Conservation (phyloP, 2,329 filamentous ascomycete genomes). For the Fusarium dimerum region DNA sequence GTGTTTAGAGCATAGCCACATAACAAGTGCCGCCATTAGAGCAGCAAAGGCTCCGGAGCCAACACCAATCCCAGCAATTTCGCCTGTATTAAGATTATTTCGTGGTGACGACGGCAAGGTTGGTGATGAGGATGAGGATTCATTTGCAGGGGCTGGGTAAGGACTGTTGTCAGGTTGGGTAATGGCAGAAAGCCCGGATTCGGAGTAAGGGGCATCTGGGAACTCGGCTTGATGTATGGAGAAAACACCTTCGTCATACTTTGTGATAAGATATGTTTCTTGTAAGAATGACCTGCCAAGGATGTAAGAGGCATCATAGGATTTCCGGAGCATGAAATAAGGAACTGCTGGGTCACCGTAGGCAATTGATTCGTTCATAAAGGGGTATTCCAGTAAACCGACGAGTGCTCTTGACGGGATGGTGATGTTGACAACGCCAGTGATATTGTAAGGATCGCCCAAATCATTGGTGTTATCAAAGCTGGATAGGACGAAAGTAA, state of each 20-base stretch:
- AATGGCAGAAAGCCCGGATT: slow-evolving; percentile 45
- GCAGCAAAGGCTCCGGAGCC: slow-evolving; percentile 40
- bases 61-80: slow-evolving; percentile 49
- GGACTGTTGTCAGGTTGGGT: slow-evolving; percentile 46
- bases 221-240: slow-evolving; percentile 58
- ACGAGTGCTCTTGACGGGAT: slow-evolving; percentile 53
- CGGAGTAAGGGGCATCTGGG: slow-evolving; percentile 43
- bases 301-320: slow-evolving; percentile 55
- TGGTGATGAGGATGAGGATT: neutral
- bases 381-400: slow-evolving; percentile 52
- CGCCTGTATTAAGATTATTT: slow-evolving; percentile 39
- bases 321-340: slow-evolving; percentile 68
- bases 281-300: slow-evolving; percentile 71
- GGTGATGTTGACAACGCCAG: slow-evolving; percentile 59
- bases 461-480: slow-evolving; percentile 55
- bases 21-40: slow-evolving; percentile 26
- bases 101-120: neutral
- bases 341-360: slow-evolving; percentile 48
- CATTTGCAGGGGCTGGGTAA: slow-evolving; percentile 42
- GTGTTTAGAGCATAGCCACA: slow-evolving; percentile 38
- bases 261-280: slow-evolving; percentile 62
- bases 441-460: slow-evolving; percentile 47
- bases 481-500: slow-evolving; percentile 60
- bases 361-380: slow-evolving; percentile 42
- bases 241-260: slow-evolving; percentile 55